Base-by-base conservation (phyloP, 2,329 filamentous ascomycete species). In the Xylariaceae sp. region DNA sequence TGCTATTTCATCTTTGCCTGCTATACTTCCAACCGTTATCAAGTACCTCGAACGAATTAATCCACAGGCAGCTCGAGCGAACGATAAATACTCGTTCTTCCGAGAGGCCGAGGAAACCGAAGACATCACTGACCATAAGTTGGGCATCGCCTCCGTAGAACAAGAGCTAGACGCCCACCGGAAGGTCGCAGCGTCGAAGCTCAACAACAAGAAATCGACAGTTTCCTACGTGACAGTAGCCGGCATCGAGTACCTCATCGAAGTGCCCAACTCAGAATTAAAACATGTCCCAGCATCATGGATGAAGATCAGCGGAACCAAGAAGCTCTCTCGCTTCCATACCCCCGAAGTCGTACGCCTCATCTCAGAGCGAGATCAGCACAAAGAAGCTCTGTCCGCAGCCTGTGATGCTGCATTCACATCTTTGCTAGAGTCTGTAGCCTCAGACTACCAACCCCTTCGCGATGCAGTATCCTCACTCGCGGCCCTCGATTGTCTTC, bases 61-160 rank as follows among this genome's bases (percentile, higher is more conserved):
- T 64, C 76, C 86, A 34, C 80, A 88, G 61, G 89, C 94, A 1
- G 94, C 92, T 0, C 86, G 85, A 47, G 83, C 82, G 29, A 87
- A 97, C 66, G 91, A 99, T 76, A 96, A 96, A 69, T 97, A 96
- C 69, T 78, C 80, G 37, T 99, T 99, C 76, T 96, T 99, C 70
- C 83, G 87, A 4, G 90, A 96, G 60, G 81, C 87, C 40, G 81
- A 90, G 59, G 92, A 96, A 71, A 95, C 88, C 0, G 91, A 96
- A 30, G 87, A 85, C 43, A 96, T 99, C 61, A 85, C 86, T 26
- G 86, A 92, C 63, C 86, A 95, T 66, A 96, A 96, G 70, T 76
- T 95, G 37, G 89, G 89, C 58, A 99, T 99, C 61, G 89, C 85
- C n/a, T 86, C 84, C 27, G 89, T 97, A 4, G 92, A 99, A 72